Evolutionary conservation across 2,329 filamentous ascomycete species (phyloP).

Genomic region (Penicillium hordei): DNA sequence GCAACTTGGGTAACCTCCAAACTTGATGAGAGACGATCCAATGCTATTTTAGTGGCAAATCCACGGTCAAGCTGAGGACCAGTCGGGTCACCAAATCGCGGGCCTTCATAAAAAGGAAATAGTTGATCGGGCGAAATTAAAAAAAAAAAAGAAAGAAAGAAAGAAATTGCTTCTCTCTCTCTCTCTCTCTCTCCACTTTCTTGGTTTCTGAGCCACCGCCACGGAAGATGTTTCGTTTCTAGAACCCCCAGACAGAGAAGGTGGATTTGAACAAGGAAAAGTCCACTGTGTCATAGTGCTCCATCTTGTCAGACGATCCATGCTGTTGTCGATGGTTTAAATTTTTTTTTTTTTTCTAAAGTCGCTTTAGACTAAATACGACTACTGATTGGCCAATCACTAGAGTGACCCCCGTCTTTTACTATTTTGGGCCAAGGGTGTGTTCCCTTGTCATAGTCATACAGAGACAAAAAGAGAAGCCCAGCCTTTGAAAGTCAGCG

Average conservation of each 20-base stretch:
- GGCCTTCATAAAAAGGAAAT: not conserved
- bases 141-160: not conserved
- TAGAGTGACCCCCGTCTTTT: conserved; percentile 1
- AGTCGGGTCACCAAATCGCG: not conserved
- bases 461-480: conserved; percentile 1
- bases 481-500: not conserved
- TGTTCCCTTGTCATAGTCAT: conserved; percentile 19
- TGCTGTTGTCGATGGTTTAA: not conserved
- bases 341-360: not conserved
- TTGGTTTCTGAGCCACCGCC: conserved; percentile 25
- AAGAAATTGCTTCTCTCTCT: not conserved
- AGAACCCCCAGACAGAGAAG: conserved; percentile 27
- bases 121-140: not conserved
- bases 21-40: conserved; percentile 4
- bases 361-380: not conserved
- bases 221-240: conserved; percentile 25
- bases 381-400: conserved; percentile 2
- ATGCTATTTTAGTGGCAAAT: conserved; percentile 1
- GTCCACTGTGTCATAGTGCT: conserved; percentile 8
- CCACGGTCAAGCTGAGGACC: conserved; percentile 6
- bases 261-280: conserved; percentile 2
- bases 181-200: conserved; percentile 10
- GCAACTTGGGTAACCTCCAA: conserved; percentile 5
- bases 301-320: conserved; percentile 9
- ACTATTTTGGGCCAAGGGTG: not conserved